Evolutionary conservation across 306 rosid species (phyloP).

Genomic region (Glycyrrhiza uralensis): DNA sequence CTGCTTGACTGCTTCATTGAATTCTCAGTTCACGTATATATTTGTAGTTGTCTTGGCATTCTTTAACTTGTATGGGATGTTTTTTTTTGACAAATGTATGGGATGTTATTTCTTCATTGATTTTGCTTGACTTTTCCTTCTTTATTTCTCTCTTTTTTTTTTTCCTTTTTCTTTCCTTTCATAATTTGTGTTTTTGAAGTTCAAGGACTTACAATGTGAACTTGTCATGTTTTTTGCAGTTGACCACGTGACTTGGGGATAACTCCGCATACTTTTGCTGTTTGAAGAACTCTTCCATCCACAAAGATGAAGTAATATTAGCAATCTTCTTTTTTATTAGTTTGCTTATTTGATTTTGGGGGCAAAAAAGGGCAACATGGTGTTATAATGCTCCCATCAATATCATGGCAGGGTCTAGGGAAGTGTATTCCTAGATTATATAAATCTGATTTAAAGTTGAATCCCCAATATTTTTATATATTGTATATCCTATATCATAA

Average conservation of each 20-base stretch:
- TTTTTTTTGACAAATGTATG: too few relatives aligned
- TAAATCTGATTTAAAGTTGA: neutral
- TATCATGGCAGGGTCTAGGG: neutral
- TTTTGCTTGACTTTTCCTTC: neutral
- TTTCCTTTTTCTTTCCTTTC: neutral
- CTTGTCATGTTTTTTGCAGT: constrained; percentile 33
- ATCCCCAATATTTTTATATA: neutral
- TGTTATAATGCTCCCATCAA: neutral
- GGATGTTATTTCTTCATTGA: neutral
- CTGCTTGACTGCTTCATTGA: neutral
- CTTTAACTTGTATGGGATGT: neutral
- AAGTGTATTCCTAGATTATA: neutral
- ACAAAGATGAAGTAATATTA: constrained; percentile 61
- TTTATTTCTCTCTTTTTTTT: neutral
- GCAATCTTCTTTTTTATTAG: neutral
- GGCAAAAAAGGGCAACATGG: neutral
- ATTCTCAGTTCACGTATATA: neutral
- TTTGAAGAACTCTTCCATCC: constrained; percentile 33
- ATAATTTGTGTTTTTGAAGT: neutral
- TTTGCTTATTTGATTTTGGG: neutral
- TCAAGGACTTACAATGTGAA: constrained; percentile 18
- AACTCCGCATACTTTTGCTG: constrained; percentile 28
- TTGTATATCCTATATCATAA: neutral
- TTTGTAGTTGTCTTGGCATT: neutral
- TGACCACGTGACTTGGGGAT: constrained; percentile 28